These are phyloP conservation scores for Lagerstroemia speciosa DNA, from an alignment of 345 rosid genomes.

Conservation along the genomic window DNA sequence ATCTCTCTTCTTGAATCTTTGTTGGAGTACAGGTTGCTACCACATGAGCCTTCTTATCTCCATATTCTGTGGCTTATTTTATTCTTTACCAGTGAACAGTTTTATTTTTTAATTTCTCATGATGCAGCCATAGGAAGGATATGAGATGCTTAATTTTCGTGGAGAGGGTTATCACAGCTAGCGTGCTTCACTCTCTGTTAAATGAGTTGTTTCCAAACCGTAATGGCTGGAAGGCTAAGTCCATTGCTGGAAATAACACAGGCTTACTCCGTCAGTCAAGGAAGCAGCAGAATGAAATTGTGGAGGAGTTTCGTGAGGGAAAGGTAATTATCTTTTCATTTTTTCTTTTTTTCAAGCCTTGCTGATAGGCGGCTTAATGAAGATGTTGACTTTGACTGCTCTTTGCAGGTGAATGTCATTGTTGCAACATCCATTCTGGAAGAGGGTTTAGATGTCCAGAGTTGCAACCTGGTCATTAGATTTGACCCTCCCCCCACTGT, in stretches of 20 bases:
- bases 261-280: slow-evolving; percentile 49
- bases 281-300: slow-evolving; percentile 59
- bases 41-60: neutral
- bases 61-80: neutral
- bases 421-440: slow-evolving; percentile 94
- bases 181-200: slow-evolving; percentile 47
- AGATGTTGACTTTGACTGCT: neutral
- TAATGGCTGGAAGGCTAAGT: slow-evolving; percentile 50
- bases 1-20: slow-evolving; percentile 61
- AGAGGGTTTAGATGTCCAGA: slow-evolving; percentile 90
- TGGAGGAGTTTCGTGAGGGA: slow-evolving; percentile 74
- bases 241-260: slow-evolving; percentile 64
- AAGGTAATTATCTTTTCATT: slow-evolving; percentile 27
- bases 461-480: slow-evolving; percentile 77
- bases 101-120: neutral
- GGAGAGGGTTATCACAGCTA: slow-evolving; percentile 63
- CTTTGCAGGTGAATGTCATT: slow-evolving; percentile 62
- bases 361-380: neutral
- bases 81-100: neutral
- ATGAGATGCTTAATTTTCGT: slow-evolving; percentile 81
- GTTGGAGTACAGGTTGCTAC: slow-evolving; percentile 57
- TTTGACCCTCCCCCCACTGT: slow-evolving; percentile 76
- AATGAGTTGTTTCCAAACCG: slow-evolving; percentile 47
- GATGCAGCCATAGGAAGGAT: slow-evolving; percentile 41
- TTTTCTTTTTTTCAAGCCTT: neutral